A percentile compares a stretch with the other conserved stretches of the same genome.
These are phyloP conservation scores for Pseudocercospora vitis DNA, from an alignment of 2,329 filamentous ascomycete genomes.

Conservation along the genomic window DNA sequence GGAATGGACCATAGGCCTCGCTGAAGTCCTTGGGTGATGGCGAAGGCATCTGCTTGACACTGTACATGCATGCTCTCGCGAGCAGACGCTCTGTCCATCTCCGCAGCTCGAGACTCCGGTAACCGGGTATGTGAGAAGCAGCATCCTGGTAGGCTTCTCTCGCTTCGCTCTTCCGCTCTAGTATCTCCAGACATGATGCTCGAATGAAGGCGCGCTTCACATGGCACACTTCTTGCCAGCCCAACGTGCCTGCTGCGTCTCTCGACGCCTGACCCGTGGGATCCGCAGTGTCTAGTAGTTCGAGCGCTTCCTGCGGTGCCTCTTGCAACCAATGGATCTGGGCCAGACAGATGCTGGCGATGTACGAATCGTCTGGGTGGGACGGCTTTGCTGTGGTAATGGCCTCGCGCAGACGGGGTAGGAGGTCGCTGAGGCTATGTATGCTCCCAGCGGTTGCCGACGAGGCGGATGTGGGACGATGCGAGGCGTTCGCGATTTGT, in stretches of 20 bases:
- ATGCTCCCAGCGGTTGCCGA: slow-evolving; percentile 39
- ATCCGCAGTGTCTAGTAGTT: slow-evolving; percentile 43
- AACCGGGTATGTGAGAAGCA: slow-evolving; percentile 29
- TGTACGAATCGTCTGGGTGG: slow-evolving; percentile 59
- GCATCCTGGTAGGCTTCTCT: slow-evolving; percentile 27
- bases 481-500: slow-evolving; percentile 47
- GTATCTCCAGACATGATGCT: slow-evolving; percentile 32
- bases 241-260: slow-evolving; percentile 33
- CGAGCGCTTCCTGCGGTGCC: slow-evolving; percentile 58
- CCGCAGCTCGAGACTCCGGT: slow-evolving; percentile 34
- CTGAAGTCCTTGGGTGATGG: slow-evolving; percentile 25
- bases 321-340: slow-evolving; percentile 81
- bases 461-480: slow-evolving; percentile 45
- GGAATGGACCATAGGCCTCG: slow-evolving; percentile 44
- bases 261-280: slow-evolving; percentile 5
- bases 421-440: slow-evolving; percentile 39
- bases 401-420: slow-evolving; percentile 44
- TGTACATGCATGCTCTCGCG: slow-evolving; percentile 34
- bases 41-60: slow-evolving; percentile 27
- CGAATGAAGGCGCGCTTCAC: slow-evolving; percentile 35
- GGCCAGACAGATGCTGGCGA: slow-evolving; percentile 78
- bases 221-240: slow-evolving; percentile 78
- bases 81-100: slow-evolving; percentile 38
- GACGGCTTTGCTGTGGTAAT: slow-evolving; percentile 29
- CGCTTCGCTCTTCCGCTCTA: slow-evolving; percentile 27